Percentiles rank a stretch among this genome's conserved stretches.
phyloP scores from a whole-genome alignment of 768 basidiomycete genomes.

The button mushroom (Agaricus bisporus) region DNA sequence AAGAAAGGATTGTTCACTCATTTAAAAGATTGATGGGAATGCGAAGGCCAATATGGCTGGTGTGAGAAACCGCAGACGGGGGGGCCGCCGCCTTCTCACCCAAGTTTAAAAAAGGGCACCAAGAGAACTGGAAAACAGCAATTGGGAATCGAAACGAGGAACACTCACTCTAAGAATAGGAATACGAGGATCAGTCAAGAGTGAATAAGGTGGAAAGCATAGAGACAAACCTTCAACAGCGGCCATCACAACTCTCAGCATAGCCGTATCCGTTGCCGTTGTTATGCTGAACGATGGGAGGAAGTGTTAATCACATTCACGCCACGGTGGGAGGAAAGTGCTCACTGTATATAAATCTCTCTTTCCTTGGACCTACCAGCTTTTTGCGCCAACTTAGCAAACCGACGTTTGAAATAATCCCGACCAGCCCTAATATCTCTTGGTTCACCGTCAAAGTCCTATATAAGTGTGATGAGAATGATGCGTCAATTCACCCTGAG shows the following conservation, averaged over 20 bases:
- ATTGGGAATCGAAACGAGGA: conserved; percentile 17
- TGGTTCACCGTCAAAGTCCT: conserved; percentile 83
- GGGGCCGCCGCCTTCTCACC: not conserved
- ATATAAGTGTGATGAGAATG: not conserved
- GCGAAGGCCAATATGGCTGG: no score
- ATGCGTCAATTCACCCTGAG: not conserved
- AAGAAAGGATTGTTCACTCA: conserved; percentile 22
- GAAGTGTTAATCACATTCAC: conserved; percentile 7
- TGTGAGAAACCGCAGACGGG: not conserved
- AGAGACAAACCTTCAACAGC: conserved; percentile 83
- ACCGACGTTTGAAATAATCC: conserved; percentile 87
- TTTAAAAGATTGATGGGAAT: conserved; percentile 1
- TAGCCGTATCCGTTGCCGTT: conserved; percentile 84
- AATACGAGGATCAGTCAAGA: conserved; percentile 41
- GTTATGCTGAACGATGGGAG: conserved; percentile 51
- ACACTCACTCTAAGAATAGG: conserved; percentile 12
- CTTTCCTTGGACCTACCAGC: conserved; percentile 80
- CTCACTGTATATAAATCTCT: conserved; percentile 92
- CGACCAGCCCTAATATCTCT: conserved; percentile 70
- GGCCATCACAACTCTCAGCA: conserved; percentile 90
- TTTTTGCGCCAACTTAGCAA: conserved; percentile 77
- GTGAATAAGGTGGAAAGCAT: not conserved
- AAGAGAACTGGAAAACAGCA: conserved; percentile 15
- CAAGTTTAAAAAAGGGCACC: conserved; percentile 13
- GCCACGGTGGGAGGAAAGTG: conserved; percentile 14